Evolutionary conservation across 208 protist genomes (phyloP), one percentile per base, ranked within the genome.

Genomic region (Blechomonas ayalai): DNA sequence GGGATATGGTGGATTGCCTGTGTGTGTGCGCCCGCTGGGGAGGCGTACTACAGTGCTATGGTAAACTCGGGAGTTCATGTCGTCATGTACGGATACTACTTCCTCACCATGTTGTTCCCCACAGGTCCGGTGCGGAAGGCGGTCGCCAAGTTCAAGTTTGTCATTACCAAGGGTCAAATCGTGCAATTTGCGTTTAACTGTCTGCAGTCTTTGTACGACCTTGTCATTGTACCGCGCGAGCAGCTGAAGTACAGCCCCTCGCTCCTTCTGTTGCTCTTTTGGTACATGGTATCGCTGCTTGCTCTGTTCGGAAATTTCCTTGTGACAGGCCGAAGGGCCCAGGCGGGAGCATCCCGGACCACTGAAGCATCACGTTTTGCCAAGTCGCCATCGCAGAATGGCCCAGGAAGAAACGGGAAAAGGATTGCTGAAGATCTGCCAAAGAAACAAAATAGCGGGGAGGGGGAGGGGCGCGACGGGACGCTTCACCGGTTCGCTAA

Each of bases 21-120:
- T 29, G 47, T 45, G 28, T 48, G 38, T 18, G 81, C 66, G 2
- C 72, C 77, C 12, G 70, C 57, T n/a, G 81, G 81, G 10, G 81
- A 90, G 58, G 68, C 70, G 27, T 90, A 87, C 62, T 87, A 77
- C 68, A 79, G 71, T 49, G 73, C 82, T 24, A 79, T 82, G 65
- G 67, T 84, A 22, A 90, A 90, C 70, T 79, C 71, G 9, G 56
- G 55, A 22, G 50, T 90, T n/a, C 82, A 86, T 47, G 74, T 90
- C 13, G 50, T 84, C 40, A 90, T 90, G 82, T 90, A 87, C 61
- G 64, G 67, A 29, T 87, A 90, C 71, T 86, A 90, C 58, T 85
- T 90, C 34, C 39, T 78, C 15, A 84, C 79, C 3, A 50, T 78
- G 13, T 32, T 83, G 0, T 87, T 87, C 39, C 59, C 63, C 9